These are phyloP conservation scores for Solanum lycopersicoides DNA, from an alignment of 257 asterid genomes.

Conservation along the genomic window DNA sequence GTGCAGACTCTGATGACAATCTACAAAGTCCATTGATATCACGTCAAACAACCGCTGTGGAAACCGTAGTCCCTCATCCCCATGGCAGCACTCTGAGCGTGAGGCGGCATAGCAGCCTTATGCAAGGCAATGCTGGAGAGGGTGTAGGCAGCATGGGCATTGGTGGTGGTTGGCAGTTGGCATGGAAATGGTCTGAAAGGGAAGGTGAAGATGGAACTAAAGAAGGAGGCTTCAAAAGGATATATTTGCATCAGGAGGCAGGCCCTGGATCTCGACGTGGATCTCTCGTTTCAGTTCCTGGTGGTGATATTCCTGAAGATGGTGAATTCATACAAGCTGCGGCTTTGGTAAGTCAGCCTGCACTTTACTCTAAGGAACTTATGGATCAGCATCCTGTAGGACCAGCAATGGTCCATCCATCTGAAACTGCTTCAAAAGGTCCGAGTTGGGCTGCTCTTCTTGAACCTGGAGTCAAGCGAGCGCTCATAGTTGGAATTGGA, in stretches of 20 bases:
- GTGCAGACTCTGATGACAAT: conserved; percentile 37
- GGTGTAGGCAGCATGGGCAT: conserved; percentile 47
- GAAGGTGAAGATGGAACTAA: conserved; percentile 60
- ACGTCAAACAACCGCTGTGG: conserved; percentile 56
- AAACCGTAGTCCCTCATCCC: conserved; percentile 31
- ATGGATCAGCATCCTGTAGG: conserved; percentile 42
- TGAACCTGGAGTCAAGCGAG: conserved; percentile 74
- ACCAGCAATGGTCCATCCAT: conserved; percentile 66
- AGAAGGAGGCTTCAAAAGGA: conserved; percentile 60
- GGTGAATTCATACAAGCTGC: conserved; percentile 64
- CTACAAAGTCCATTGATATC: conserved; percentile 67
- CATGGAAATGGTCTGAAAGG: conserved; percentile 66
- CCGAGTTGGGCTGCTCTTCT: conserved; percentile 52
- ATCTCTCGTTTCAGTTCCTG: conserved; percentile 52
- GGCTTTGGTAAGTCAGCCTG: conserved; percentile 68
- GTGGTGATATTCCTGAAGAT: conserved; percentile 29
- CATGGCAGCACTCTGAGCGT: conserved; percentile 32
- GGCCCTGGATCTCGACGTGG: conserved; percentile 44
- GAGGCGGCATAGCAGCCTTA: conserved; percentile 46
- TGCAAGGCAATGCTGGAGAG: conserved; percentile 34
- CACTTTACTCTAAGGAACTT: conserved; percentile 52
- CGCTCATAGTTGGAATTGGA: conserved; percentile 63
- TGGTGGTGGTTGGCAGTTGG: conserved; percentile 85
- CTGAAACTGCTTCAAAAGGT: conserved; percentile 28
- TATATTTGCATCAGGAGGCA: conserved; percentile 63